Evolutionary conservation across 176 grass and related monocot genomes (phyloP), one percentile per base, ranked within the genome.

Genomic region (Avena atlantica): DNA sequence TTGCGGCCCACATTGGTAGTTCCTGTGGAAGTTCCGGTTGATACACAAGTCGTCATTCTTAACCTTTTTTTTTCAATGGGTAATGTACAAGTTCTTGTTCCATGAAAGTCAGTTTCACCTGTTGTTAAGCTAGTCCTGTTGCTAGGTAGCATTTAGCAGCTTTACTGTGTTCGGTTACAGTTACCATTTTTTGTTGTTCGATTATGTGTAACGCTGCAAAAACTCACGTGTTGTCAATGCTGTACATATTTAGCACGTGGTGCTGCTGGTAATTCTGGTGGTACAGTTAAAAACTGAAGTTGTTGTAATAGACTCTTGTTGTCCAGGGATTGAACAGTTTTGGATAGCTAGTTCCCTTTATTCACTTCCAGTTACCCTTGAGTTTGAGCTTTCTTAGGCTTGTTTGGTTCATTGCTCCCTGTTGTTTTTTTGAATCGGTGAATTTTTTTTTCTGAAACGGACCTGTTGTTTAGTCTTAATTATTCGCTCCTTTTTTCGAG

Each of bases 21-120:
- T 95, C 91, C 27, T 98, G 96, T 88, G 96, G 91, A 79, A 98
- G 93, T 87, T 91, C 92, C 52, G 90, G 89, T 61, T 86, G 82
- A 88, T 83, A 82, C 52, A 61, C 50, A 64, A 62, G 53, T 76
- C 16, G 45, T 34, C 64, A 47, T 81, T 70, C 4, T 76, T 52
- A 76, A 29, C 36, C 2, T 16, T 8, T 19, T 81, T 40, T 81
- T 70, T 76, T 23, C 12, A 27, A 51, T 74, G 27, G 70, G 42
- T 84, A 63, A 63, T 14, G 52, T 42, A 74, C 19, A 69, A 76
- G 67, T 66, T 80, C 9, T 63, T 87, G 85, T 87, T 58, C 74
- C 52, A 58, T 24, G 66, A 59, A 68, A 57, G 31, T 86, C 78
- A 82, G 61, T 64, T 44, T 71, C 79, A 48, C 74, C 55, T 73